These are phyloP conservation scores for Pontederia crassipes DNA, from an alignment of 176 grass and related monocot species.

Conservation along the genomic window DNA sequence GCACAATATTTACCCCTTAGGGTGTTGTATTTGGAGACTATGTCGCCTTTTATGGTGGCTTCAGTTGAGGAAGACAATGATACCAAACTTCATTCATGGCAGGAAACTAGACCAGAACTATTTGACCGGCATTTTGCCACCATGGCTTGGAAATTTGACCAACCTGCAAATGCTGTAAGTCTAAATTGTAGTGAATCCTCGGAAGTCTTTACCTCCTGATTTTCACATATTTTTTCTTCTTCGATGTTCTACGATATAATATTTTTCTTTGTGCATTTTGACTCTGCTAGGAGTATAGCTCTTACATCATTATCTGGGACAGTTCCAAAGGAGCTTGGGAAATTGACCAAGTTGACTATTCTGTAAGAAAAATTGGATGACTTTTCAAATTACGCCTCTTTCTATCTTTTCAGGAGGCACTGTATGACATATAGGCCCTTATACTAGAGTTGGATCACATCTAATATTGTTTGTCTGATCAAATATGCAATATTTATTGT, in stretches of 20 bases:
- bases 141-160: conserved; percentile 36
- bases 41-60: no score
- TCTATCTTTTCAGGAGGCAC: neutral
- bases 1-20: no score
- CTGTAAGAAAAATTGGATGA: conserved; percentile 37
- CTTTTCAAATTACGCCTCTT: neutral
- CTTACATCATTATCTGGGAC: conserved; percentile 65
- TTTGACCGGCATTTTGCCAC: conserved; percentile 39
- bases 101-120: conserved; percentile 16
- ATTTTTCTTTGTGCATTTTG: no score
- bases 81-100: no score
- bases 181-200: neutral
- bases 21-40: no score
- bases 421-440: neutral
- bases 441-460: neutral
- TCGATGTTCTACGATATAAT: no score
- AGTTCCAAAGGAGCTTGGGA: conserved; percentile 73
- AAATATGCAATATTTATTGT: neutral
- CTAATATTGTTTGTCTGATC: neutral
- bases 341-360: conserved; percentile 28
- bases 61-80: no score
- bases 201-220: neutral
- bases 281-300: conserved; percentile 29
- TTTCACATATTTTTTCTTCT: neutral
- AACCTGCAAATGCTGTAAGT: conserved; percentile 20